Conservation (phyloP, 345 rosid species). For the Citrus inodora region DNA sequence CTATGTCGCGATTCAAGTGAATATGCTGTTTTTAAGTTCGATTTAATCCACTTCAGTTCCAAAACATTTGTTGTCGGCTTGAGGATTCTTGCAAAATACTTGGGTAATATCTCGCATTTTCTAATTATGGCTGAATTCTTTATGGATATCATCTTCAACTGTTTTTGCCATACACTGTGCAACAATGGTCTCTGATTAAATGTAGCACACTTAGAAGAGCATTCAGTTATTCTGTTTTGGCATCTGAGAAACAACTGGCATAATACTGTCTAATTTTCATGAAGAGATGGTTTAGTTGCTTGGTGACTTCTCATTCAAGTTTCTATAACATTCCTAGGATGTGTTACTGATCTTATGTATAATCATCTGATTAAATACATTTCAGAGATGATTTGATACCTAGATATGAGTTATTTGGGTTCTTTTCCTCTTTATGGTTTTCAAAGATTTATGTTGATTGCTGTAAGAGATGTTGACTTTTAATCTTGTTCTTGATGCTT, state of each 20-base stretch:
- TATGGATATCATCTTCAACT: neutral
- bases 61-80: neutral
- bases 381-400: neutral
- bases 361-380: neutral
- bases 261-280: neutral
- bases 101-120: neutral
- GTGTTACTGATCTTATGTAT: neutral
- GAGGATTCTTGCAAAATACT: neutral
- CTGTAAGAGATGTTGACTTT: neutral
- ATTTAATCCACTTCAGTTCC: neutral
- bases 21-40: neutral
- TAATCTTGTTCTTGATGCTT: neutral
- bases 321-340: neutral
- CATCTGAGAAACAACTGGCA: neutral
- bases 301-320: neutral
- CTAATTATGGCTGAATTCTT: neutral
- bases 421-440: neutral
- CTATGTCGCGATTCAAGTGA: neutral
- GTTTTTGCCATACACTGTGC: neutral
- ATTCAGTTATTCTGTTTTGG: neutral
- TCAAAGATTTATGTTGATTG: neutral
- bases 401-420: neutral
- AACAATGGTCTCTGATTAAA: neutral
- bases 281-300: neutral
- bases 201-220: neutral